These are phyloP conservation scores for Fusarium verrucosum DNA, from an alignment of 2,329 filamentous ascomycete species.

Conservation along the genomic window DNA sequence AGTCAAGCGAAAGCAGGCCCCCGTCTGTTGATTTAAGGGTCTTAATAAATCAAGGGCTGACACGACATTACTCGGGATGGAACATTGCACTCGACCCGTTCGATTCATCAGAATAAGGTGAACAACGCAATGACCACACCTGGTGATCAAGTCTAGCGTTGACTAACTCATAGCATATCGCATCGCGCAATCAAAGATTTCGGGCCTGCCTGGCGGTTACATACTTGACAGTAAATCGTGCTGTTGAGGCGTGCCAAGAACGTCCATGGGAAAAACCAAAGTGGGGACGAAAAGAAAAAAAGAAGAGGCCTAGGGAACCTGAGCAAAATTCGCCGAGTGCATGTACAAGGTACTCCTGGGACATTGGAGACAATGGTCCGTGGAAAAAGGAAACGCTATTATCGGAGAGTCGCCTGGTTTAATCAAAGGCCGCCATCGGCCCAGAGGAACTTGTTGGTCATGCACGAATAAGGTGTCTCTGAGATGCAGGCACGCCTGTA, in stretches of 20 bases:
- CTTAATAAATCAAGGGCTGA: conserved; percentile 19
- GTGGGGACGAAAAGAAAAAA: conserved; percentile 21
- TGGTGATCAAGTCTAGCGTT: not conserved
- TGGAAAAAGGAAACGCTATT: conserved; percentile 19
- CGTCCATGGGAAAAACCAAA: conserved; percentile 3
- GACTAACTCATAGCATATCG: not conserved
- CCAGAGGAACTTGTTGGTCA: conserved; percentile 12
- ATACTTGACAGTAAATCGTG: too few species aligned
- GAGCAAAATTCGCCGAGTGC: conserved; percentile 33
- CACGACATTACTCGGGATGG: conserved; percentile 13
- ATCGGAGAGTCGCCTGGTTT: conserved; percentile 21
- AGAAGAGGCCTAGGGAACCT: too few species aligned
- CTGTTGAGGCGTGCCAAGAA: conserved; percentile 24
- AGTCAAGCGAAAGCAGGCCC: conserved; percentile 47
- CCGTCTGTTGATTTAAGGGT: conserved; percentile 22
- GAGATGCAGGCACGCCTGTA: conserved; percentile 29
- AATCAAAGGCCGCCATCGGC: conserved; percentile 25
- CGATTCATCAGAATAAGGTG: conserved; percentile 12
- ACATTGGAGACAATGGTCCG: conserved; percentile 27
- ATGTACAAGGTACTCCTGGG: conserved; percentile 20
- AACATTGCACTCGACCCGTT: conserved; percentile 5
- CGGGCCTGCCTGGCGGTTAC: conserved; percentile 3
- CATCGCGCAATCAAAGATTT: not conserved
- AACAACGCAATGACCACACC: not conserved
- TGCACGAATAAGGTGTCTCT: conserved; percentile 12